Evolutionary conservation across 1,139 yeast species (phyloP).

Genomic region (Blastobotrys petasosporus): DNA sequence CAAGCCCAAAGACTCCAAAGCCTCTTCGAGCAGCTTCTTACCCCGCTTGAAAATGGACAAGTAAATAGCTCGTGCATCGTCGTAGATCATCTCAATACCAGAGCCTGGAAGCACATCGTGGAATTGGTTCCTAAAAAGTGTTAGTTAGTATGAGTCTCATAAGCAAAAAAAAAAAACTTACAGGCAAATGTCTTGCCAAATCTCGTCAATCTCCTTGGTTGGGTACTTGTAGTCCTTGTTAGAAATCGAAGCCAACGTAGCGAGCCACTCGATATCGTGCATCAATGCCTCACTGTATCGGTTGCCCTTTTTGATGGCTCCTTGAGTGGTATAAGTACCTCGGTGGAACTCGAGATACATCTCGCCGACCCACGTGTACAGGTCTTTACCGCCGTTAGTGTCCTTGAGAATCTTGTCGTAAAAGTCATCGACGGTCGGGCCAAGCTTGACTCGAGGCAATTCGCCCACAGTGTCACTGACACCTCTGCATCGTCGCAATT

Average conservation of each 20-base stretch:
- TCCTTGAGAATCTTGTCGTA: slow-evolving; percentile 58
- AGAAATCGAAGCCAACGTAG: slow-evolving; percentile 64
- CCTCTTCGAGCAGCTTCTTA: slow-evolving; percentile 47
- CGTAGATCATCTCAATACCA: slow-evolving; percentile 91
- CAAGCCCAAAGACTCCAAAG: slow-evolving; percentile 42
- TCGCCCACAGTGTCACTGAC: slow-evolving; percentile 71
- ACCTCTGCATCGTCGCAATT: slow-evolving; percentile 85
- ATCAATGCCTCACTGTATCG: slow-evolving; percentile 70
- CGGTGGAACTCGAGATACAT: slow-evolving; percentile 92
- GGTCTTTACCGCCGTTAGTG: slow-evolving; percentile 57
- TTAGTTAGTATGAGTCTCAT: not conserved
- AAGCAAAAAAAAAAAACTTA: not conserved
- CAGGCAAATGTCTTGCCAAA: slow-evolving; percentile 85
- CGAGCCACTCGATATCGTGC: slow-evolving; percentile 80
- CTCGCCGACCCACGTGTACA: slow-evolving; percentile 92
- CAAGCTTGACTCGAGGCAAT: slow-evolving; percentile 73
- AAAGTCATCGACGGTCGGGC: slow-evolving; percentile 72
- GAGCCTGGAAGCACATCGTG: slow-evolving; percentile 97
- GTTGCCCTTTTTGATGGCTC: slow-evolving; percentile 74
- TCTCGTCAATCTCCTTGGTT: slow-evolving; percentile 50
- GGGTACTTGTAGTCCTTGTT: slow-evolving; percentile 61
- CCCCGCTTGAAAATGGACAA: slow-evolving; percentile 50
- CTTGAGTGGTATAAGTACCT: slow-evolving; percentile 94
- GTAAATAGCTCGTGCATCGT: slow-evolving; percentile 84
- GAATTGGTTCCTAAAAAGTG: slow-evolving; percentile 58